Conservation (phyloP, 208 protist genomes). For the Paratrypanosoma confusum region DNA sequence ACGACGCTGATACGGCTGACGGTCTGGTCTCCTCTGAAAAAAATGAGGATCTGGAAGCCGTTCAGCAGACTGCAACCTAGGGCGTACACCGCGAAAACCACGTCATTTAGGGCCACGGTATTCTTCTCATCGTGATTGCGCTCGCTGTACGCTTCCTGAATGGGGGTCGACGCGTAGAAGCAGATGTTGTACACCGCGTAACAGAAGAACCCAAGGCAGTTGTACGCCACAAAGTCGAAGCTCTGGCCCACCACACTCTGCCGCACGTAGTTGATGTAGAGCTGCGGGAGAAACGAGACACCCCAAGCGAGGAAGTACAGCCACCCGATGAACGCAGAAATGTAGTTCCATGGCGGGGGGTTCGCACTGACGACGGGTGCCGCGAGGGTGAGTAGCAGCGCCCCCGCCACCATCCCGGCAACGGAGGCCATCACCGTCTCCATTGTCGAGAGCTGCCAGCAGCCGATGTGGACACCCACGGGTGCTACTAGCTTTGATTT, state of each 20-base stretch:
- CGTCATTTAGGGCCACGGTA: conserved; percentile 58
- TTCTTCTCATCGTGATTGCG: conserved; percentile 10
- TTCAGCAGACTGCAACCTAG: conserved; percentile 29
- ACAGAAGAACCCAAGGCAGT: conserved; percentile 47
- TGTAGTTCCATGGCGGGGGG: conserved; percentile 19
- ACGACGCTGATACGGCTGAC: conserved; percentile 7
- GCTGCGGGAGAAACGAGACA: conserved; percentile 61
- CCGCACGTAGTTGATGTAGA: conserved; percentile 33
- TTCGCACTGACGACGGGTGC: conserved; percentile 1
- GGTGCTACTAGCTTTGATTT: no score
- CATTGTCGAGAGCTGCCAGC: no score
- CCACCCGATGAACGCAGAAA: conserved; percentile 42
- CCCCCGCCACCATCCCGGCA: not conserved
- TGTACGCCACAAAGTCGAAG: conserved; percentile 59
- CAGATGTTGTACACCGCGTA: conserved; percentile 39
- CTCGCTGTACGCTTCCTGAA: conserved; percentile 27
- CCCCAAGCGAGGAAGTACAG: conserved; percentile 59
- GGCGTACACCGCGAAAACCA: conserved; percentile 54
- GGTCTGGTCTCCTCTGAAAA: conserved; percentile 26
- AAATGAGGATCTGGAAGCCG: conserved; percentile 28
- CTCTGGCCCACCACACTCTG: conserved; percentile 43
- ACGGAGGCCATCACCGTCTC: no score
- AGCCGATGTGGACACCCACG: no score
- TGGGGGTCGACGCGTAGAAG: conserved; percentile 22
- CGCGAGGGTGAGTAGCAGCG: conserved; percentile 11